phyloP scores from a whole-genome alignment of 169 alveolate genomes.

The Amoebophrya sp. region DNA sequence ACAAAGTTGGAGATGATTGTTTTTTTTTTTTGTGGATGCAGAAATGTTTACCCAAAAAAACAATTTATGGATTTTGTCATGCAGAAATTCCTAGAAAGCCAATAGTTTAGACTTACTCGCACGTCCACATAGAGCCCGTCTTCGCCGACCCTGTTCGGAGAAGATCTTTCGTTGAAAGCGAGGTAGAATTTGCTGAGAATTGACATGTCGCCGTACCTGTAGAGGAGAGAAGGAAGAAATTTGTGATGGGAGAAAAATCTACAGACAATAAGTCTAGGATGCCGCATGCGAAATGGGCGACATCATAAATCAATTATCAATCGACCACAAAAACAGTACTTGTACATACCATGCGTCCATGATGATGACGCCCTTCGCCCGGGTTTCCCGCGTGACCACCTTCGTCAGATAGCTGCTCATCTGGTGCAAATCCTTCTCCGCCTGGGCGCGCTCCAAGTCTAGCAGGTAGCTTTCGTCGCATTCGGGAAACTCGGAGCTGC shows the following conservation, averaged over 20 bases:
- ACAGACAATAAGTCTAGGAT: no score
- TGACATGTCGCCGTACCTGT: constrained; percentile 5
- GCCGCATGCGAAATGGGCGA: no score
- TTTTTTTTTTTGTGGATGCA: no score
- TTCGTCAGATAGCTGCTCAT: constrained; percentile 13
- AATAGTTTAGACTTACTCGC: no score
- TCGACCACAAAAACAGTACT: no score
- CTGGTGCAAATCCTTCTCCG: neutral
- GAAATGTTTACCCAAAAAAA: no score
- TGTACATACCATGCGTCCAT: neutral
- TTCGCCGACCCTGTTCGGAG: neutral
- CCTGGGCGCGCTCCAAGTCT: constrained; percentile 21
- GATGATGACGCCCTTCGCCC: constrained; percentile 13
- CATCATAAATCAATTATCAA: no score
- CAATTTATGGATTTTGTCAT: no score
- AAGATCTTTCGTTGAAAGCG: neutral
- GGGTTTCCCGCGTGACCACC: neutral
- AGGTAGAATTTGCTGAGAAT: neutral
- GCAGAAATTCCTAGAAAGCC: no score
- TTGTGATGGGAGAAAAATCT: no score
- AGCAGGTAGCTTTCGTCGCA: neutral
- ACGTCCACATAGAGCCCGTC: neutral
- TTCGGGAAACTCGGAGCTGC: neutral
- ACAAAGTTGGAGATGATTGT: no score
- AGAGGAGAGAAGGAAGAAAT: no score